Conservation (phyloP, 768 basidiomycete species). For the Lentinula guzmanii region DNA sequence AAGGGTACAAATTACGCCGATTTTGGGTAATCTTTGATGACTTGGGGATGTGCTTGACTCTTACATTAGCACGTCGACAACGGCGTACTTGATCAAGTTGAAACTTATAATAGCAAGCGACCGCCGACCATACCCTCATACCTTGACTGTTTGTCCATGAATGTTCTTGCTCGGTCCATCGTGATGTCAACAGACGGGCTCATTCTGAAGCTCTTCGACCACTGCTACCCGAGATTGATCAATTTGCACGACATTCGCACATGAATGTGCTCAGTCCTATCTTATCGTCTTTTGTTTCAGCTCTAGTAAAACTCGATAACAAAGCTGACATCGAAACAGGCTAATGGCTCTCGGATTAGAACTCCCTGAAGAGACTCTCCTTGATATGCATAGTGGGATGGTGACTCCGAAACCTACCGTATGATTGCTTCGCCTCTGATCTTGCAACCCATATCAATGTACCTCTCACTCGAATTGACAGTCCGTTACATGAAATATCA, state of each 20-base stretch:
- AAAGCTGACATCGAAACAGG: constrained; percentile 11
- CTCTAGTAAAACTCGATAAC: neutral
- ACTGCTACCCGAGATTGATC: constrained; percentile 15
- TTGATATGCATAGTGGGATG: constrained; percentile 28
- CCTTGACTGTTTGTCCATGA: neutral
- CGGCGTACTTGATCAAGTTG: constrained; percentile 35
- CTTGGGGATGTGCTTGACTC: neutral
- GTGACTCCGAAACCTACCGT: constrained; percentile 25
- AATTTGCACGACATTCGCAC: constrained; percentile 20
- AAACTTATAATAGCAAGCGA: constrained; percentile 33
- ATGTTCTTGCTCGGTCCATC: constrained; percentile 20
- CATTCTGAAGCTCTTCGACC: constrained; percentile 32
- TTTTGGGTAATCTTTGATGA: constrained; percentile 33
- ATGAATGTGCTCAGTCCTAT: constrained; percentile 21
- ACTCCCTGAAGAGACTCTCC: constrained; percentile 30
- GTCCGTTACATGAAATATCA: constrained; percentile 44
- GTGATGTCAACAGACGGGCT: constrained; percentile 22
- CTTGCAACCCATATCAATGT: neutral
- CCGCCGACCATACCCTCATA: too few species aligned
- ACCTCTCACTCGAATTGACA: constrained; percentile 9
- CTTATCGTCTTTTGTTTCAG: constrained; percentile 19
- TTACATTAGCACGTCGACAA: constrained; percentile 28
- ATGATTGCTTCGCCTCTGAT: neutral
- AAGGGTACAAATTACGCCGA: constrained; percentile 46
- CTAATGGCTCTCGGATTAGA: constrained; percentile 34